phyloP scores from a whole-genome alignment of 2,329 filamentous ascomycete species.

The Leptodontidium sp. region DNA sequence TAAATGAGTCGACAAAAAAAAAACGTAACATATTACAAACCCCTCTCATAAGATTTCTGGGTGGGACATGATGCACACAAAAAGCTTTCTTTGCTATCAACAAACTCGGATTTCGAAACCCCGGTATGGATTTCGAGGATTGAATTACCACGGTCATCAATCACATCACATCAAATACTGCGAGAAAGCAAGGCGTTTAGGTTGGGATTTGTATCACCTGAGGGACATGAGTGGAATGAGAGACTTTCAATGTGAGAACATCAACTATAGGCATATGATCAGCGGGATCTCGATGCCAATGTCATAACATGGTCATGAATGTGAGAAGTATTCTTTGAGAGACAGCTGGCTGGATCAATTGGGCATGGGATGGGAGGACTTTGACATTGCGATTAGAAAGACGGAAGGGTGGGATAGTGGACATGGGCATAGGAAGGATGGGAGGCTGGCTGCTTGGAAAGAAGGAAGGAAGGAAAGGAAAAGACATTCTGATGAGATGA shows the following conservation, averaged over 20 bases:
- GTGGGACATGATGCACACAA: slow-evolving; percentile 9
- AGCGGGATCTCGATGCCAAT: not conserved
- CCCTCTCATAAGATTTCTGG: slow-evolving; percentile 12
- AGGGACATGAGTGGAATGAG: not conserved
- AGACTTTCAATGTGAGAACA: not conserved
- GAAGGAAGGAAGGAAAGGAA: not conserved
- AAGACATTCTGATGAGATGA: not conserved
- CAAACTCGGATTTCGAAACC: not conserved
- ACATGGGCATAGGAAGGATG: not conserved
- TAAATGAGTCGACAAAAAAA: slow-evolving; percentile 3
- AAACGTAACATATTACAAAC: not conserved
- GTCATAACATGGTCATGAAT: not conserved
- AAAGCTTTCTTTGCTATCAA: slow-evolving; percentile 14
- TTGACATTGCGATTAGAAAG: slow-evolving; percentile 4
- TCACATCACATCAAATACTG: slow-evolving; percentile 9
- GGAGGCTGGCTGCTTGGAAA: not conserved
- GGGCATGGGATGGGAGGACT: not conserved
- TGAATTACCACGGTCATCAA: not conserved
- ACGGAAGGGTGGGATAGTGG: not conserved
- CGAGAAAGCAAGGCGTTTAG: slow-evolving; percentile 19
- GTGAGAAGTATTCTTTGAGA: not conserved
- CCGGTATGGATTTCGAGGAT: not conserved
- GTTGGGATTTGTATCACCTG: slow-evolving; percentile 9
- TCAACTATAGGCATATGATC: not conserved
- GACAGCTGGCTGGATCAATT: slow-evolving; percentile 9